Base-by-base conservation (phyloP, 2,329 filamentous ascomycete genomes). In the Beauveria pseudobassiana region DNA sequence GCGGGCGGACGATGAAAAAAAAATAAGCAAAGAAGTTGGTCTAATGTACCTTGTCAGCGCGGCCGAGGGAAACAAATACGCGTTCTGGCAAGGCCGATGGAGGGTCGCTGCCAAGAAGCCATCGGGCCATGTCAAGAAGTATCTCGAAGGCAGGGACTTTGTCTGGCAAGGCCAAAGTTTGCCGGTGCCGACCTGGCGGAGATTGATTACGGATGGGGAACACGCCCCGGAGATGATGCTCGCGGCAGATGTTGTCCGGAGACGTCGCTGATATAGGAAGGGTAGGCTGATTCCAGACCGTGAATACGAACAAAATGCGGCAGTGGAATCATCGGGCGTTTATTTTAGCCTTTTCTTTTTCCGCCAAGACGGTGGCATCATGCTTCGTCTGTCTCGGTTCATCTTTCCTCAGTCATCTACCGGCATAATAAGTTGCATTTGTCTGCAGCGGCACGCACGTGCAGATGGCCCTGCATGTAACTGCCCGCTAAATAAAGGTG, bases 41-140 rank as follows among this genome's bases (percentile, higher is more conserved):
- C 45, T 50, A 5, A 9, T 51, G 3, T 56, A 60, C 38, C 45
- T 63, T 7, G 51, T 34, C 49, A 26, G 24, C 8, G 34, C 2
- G n/a, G 62, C 46, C 18, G 49, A 56, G 38, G 45, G 51, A 0
- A 38, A 38, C 5, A 46, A n/a, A 30, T 2, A 48, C 46, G 49
- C 61, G 63, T 16, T 16, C 28, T 62, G 56, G 49, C 50, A 52
- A 61, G 62, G 43, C 54, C 40, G 20, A 52, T 52, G 50, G n/a
- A 48, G 52, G 62, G 57, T 48, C 43, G 34, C 52, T n/a, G 57
- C 46, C 30, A 45, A 14, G 28, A 52, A 60, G 30, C 49, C 30
- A 16, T 34, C 52, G 22, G 22, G 45, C n/a, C 5, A 16, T 3
- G 59, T 63, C 56, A 60, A 40, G 56, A 60, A 60, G 42, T 46